phyloP scores from a whole-genome alignment of 2,329 filamentous ascomycete genomes.

The Talaromyces rugulosus region DNA sequence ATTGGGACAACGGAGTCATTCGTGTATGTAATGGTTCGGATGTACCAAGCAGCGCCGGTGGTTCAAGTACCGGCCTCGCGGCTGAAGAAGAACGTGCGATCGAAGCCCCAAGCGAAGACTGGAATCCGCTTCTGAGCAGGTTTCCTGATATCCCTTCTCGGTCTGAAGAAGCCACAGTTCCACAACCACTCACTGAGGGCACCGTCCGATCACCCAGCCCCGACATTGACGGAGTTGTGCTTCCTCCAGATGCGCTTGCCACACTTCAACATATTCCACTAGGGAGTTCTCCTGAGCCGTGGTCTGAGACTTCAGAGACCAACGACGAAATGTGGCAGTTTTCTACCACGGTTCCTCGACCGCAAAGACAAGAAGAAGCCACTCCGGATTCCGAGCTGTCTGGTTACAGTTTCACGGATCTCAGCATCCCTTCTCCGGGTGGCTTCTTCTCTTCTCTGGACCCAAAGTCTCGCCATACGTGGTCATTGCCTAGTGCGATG shows the following conservation, averaged over 20 bases:
- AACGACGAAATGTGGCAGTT: conserved; percentile 62
- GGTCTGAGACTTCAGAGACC: conserved; percentile 40
- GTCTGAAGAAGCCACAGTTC: conserved; percentile 18
- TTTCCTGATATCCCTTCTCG: conserved; percentile 37
- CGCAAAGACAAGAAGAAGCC: conserved; percentile 39
- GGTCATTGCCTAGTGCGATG: conserved; percentile 61
- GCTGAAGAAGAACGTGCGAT: conserved; percentile 35
- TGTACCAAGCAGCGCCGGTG: conserved; percentile 22
- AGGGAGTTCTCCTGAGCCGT: conserved; percentile 39
- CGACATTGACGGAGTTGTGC: conserved; percentile 55
- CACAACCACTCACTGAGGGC: conserved; percentile 16
- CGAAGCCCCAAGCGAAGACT: conserved; percentile 49
- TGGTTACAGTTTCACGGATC: conserved; percentile 67
- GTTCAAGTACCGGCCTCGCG: conserved; percentile 20
- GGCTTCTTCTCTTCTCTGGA: conserved; percentile 88
- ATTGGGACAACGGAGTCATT: conserved; percentile 53
- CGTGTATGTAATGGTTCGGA: conserved; percentile 32
- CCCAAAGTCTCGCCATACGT: conserved; percentile 71
- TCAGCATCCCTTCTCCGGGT: conserved; percentile 87
- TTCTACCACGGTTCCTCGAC: conserved; percentile 45
- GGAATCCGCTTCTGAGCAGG: conserved; percentile 49
- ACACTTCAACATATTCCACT: conserved; percentile 71
- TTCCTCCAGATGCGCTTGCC: conserved; percentile 75
- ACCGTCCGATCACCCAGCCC: conserved; percentile 16
- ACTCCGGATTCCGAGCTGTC: conserved; percentile 55